These are phyloP conservation scores for Pythium volutum DNA, from an alignment of 352 stramenopile genomes.

Conservation along the genomic window DNA sequence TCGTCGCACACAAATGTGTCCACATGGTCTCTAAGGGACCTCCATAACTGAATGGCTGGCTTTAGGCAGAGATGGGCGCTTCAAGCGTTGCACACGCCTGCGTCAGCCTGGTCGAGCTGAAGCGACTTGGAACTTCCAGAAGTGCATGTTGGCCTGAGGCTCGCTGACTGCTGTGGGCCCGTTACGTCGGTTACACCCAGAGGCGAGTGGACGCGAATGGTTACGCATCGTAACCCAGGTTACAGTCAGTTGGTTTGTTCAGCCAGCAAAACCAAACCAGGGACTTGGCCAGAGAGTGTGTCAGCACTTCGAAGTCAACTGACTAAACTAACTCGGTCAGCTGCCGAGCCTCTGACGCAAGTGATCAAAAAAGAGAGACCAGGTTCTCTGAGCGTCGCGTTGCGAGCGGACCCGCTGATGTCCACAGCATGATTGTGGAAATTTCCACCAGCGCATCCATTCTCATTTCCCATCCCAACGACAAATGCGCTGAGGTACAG, in stretches of 20 bases:
- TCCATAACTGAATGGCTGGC: not conserved
- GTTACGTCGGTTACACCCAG: not conserved
- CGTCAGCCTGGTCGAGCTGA: constrained; percentile 5
- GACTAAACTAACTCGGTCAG: constrained; percentile 15
- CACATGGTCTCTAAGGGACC: too few relatives aligned
- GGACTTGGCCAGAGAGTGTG: not conserved
- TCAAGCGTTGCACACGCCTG: constrained; percentile 5
- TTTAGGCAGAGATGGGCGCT: constrained; percentile 8
- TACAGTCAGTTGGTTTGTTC: constrained; percentile 2
- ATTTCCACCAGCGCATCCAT: too few relatives aligned
- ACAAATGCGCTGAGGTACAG: too few relatives aligned
- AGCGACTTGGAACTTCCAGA: constrained; percentile 19
- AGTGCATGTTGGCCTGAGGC: constrained; percentile 14
- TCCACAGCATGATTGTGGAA: too few relatives aligned
- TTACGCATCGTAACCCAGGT: not conserved
- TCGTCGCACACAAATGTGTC: not conserved
- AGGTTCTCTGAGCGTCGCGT: not conserved
- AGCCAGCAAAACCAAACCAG: not conserved
- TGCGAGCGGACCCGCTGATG: not conserved
- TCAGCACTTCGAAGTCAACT: constrained; percentile 16
- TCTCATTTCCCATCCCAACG: too few relatives aligned
- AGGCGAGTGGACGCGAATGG: not conserved
- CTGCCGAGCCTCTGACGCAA: constrained; percentile 10
- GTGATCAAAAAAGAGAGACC: constrained; percentile 4
- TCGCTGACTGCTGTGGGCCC: not conserved